These are phyloP conservation scores for Aegilops tauschii DNA, from an alignment of 176 grass and related monocot genomes.

Conservation along the genomic window DNA sequence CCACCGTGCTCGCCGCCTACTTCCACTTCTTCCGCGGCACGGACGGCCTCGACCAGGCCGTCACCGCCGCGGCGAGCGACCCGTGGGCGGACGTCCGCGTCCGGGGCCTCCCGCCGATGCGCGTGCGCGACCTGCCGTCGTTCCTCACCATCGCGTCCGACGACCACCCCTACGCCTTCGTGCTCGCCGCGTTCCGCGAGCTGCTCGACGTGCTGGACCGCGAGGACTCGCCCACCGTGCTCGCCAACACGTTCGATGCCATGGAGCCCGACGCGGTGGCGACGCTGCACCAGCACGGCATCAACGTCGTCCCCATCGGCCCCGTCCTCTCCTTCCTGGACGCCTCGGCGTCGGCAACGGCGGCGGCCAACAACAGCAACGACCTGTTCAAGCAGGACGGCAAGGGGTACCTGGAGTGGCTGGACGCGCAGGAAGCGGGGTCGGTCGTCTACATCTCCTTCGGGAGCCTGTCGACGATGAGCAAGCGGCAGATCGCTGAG, in stretches of 20 bases:
- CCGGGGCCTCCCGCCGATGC: slow-evolving; percentile 38
- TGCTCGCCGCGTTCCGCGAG: slow-evolving; percentile 12
- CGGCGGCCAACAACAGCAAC: not conserved
- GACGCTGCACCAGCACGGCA: slow-evolving; percentile 19
- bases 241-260: slow-evolving; percentile 64
- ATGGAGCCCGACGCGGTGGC: slow-evolving; percentile 42
- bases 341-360: not conserved
- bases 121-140: slow-evolving; percentile 52
- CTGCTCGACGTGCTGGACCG: slow-evolving; percentile 4
- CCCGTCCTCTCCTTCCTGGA: slow-evolving; percentile 48
- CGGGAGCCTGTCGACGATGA: slow-evolving; percentile 57
- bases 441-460: slow-evolving; percentile 75
- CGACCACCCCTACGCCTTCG: slow-evolving; percentile 12
- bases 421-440: slow-evolving; percentile 36
- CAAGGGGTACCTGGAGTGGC: slow-evolving; percentile 53
- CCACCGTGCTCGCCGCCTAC: slow-evolving; percentile 46
- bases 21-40: slow-evolving; percentile 51
- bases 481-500: slow-evolving; percentile 47
- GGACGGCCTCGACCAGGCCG: slow-evolving; percentile 18
- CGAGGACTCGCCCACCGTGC: slow-evolving; percentile 27
- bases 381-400: slow-evolving; percentile 52
- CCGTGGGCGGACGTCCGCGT: slow-evolving; percentile 6
- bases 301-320: slow-evolving; percentile 52
- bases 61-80: slow-evolving; percentile 17
- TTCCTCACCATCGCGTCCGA: slow-evolving; percentile 26